A percentile compares a stretch with the other conserved stretches of the same genome.
Conservation (phyloP, 1,284 basidiomycete genomes). For the Fomitiporia mediterranea region DNA sequence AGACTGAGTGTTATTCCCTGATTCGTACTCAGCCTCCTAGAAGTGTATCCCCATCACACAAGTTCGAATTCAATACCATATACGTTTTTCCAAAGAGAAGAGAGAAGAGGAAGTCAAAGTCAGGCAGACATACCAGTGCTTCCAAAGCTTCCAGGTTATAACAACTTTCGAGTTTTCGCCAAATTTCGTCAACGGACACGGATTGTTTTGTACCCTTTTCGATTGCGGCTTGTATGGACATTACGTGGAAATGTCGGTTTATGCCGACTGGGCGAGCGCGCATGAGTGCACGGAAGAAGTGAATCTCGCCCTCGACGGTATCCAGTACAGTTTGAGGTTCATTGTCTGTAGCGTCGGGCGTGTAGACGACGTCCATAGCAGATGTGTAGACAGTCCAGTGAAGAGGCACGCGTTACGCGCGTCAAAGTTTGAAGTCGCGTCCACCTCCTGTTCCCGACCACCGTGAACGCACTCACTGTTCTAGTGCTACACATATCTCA, state of each 20-base stretch:
- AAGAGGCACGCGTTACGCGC: constrained; percentile 97
- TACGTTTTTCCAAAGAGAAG: constrained; percentile 4
- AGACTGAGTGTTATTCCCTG: constrained; percentile 33
- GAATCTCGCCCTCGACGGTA: constrained; percentile 72
- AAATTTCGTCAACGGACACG: constrained; percentile 61
- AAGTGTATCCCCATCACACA: no score
- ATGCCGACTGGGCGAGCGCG: constrained; percentile 73
- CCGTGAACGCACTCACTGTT: not conserved
- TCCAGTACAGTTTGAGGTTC: constrained; percentile 42
- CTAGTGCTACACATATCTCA: no score
- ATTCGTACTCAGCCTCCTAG: constrained; percentile 57
- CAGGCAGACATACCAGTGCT: constrained; percentile 61
- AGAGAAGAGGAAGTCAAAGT: constrained; percentile 17
- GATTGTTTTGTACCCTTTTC: constrained; percentile 61
- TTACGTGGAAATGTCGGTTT: constrained; percentile 73
- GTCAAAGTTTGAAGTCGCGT: constrained; percentile 91
- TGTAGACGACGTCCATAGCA: constrained; percentile 23
- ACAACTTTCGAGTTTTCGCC: constrained; percentile 65
- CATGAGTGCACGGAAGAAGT: constrained; percentile 75
- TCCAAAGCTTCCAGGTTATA: constrained; percentile 80
- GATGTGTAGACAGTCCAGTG: constrained; percentile 86
- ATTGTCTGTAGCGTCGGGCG: constrained; percentile 1
- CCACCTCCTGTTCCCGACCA: not conserved
- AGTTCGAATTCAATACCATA: no score
- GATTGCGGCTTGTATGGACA: constrained; percentile 69